These are phyloP conservation scores for Tetrapyrgos nigripes DNA, from an alignment of 1,284 basidiomycete genomes.

Conservation along the genomic window DNA sequence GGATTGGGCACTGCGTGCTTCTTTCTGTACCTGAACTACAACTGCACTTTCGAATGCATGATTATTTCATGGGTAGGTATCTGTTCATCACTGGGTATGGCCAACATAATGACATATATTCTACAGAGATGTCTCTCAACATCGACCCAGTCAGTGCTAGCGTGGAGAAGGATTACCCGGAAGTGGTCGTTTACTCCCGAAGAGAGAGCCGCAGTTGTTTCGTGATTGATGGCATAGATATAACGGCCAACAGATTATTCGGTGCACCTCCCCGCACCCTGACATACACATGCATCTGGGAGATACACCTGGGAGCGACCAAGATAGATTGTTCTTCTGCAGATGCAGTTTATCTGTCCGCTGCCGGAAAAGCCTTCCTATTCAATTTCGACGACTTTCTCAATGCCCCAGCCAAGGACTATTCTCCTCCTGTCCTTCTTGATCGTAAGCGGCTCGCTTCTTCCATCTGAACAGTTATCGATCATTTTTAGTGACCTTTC, in stretches of 20 bases:
- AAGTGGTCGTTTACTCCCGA: slow-evolving; percentile 46
- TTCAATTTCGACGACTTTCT: slow-evolving; percentile 77
- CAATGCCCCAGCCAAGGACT: slow-evolving; percentile 82
- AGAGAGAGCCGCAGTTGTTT: slow-evolving; percentile 39
- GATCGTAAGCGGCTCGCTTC: slow-evolving; percentile 62
- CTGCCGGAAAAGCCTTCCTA: slow-evolving; percentile 64
- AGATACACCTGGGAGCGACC: slow-evolving; percentile 71
- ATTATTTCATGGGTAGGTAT: slow-evolving; percentile 84
- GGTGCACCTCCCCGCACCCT: slow-evolving; percentile 85
- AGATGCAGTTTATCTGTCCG: slow-evolving; percentile 59
- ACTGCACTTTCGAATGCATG: slow-evolving; percentile 79
- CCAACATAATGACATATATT: slow-evolving; percentile 12
- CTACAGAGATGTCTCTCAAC: slow-evolving; percentile 81
- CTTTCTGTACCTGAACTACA: slow-evolving; percentile 74
- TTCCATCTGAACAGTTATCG: background rate
- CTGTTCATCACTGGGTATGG: background rate
- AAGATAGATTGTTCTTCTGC: slow-evolving; percentile 63
- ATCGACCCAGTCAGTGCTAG: slow-evolving; percentile 62
- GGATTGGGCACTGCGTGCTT: slow-evolving; percentile 61
- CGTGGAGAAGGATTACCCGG: slow-evolving; percentile 54
- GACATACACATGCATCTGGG: slow-evolving; percentile 93
- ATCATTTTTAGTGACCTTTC: slow-evolving; percentile 64
- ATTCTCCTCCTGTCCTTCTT: slow-evolving; percentile 66
- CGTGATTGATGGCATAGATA: slow-evolving; percentile 76
- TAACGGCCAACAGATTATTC: slow-evolving; percentile 86